Evolutionary conservation across 176 grass and related monocot genomes (phyloP), one percentile per base, ranked within the genome.

Genomic region (Hyparrhenia diplandra): DNA sequence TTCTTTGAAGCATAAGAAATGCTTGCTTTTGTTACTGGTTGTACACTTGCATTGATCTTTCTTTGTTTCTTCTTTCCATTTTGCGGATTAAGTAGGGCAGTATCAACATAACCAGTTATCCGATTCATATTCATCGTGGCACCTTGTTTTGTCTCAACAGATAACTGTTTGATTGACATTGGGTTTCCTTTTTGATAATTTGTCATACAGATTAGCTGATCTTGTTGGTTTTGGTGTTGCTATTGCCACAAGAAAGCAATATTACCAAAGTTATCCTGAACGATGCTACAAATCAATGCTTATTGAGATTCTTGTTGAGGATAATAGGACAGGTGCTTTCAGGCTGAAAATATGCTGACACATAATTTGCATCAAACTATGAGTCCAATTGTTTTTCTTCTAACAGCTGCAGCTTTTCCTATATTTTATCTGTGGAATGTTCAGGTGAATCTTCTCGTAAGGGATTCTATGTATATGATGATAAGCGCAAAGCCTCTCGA

Each of bases 391-490:
- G 5, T 79, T 77, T 43, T 68, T 70, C 32, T 32, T 63, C 16
- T 84, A 57, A 73, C 79, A 67, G 46, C 9, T 85, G 35, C 4
- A 35, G 30, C 58, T 76, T 69, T 63, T 13, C 47, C 59, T 84
- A 67, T 47, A 76, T 73, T 73, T 90, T 40, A 73, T 76, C 82
- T 76, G 14, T 79, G 54, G 54, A 61, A 13, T 69, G 71, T 29
- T 64, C 87, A 97, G 94, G 91, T 76, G 87, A 92, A 88, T 88
- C 89, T 73, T 87, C 79, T 69, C 16, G 76, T 66, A 94, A 67
- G 69, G 95, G 92, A 10, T 97, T 92, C 73, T 97, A 97, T 73
- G 47, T 90, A 47, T 94, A 97, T 79, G 85, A 92, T 42, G 86
- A 92, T 66, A 92, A 85, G 59, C 66, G 69, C 52, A 81, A 85